Conservation (phyloP, 345 rosid species). For the Anacardium occidentale region DNA sequence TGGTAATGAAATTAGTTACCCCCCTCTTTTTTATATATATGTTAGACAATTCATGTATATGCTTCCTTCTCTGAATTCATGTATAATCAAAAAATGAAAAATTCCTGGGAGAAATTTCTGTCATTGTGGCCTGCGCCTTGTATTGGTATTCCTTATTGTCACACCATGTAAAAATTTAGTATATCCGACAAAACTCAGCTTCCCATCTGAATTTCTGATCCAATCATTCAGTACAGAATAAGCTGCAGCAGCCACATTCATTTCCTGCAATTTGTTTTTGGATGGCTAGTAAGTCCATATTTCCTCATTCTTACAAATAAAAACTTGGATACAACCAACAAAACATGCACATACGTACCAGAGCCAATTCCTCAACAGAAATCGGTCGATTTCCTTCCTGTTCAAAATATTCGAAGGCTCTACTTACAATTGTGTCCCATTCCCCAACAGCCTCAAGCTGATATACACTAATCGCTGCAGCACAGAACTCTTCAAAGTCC, state of each 20-base stretch:
- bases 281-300: background rate
- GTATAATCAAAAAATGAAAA: background rate
- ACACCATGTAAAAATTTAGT: constrained; percentile 80
- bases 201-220: constrained; percentile 62
- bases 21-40: background rate
- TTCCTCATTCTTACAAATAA: background rate
- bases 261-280: constrained; percentile 40
- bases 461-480: constrained; percentile 77
- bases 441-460: constrained; percentile 84
- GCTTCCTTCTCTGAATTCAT: background rate
- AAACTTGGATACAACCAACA: background rate
- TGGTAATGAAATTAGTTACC: background rate
- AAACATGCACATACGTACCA: constrained; percentile 42
- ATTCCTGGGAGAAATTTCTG: background rate
- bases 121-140: constrained; percentile 40
- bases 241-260: constrained; percentile 54
- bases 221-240: constrained; percentile 53
- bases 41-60: background rate
- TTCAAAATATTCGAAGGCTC: constrained; percentile 81
- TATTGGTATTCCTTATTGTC: constrained; percentile 50
- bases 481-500: constrained; percentile 88
- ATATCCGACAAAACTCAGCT: constrained; percentile 65
- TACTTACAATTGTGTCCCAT: constrained; percentile 76
- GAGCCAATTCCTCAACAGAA: constrained; percentile 72
- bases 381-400: constrained; percentile 77